Base-by-base conservation (phyloP, 768 basidiomycete species). In the Trametopsis cervina region DNA sequence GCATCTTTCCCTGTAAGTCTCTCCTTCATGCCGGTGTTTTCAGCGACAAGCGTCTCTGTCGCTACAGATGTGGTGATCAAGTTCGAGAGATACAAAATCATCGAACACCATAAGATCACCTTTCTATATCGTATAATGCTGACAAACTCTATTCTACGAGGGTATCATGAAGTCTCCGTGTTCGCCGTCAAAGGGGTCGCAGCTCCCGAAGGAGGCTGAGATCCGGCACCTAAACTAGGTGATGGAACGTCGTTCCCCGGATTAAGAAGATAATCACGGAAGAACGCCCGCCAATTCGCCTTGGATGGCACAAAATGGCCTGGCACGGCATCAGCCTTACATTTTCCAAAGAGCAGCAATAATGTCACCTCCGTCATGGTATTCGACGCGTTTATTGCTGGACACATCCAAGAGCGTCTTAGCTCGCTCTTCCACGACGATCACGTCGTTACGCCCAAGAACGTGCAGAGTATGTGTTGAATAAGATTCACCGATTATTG, bases 301-400 rank as follows among this genome's bases (percentile, higher is more conserved):
- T 84, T 87, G 9, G 81, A 83, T 1, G 90, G 90, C 3, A 92
- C 80, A 55, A 89, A 89, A 63, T 93, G 89, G 6, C 88, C 89
- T 90, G 55, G 18, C 18, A 22, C 40, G 43, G 46, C 17, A 36
- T 46, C 26, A 6, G 12, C n/a, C n/a, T n/a, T n/a, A n/a, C n/a
- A n/a, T n/a, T n/a, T n/a, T n/a, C n/a, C n/a, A n/a, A n/a, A n/a
- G n/a, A n/a, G n/a, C n/a, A n/a, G n/a, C n/a, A n/a, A n/a, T n/a
- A n/a, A 17, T 66, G 81, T 24, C 48, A 89, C 90, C 90, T 45
- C 90, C 90, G 21, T 80, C 78, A 49, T 93, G 90, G 54, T 73
- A 74, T 60, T 88, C 88, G 7, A 92, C 75, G 10, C 89, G 74
- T 24, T 72, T 70, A 40, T 75, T 74, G 1, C 60, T 57, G 23